Conservation (phyloP, 768 basidiomycete species). For the Leccinum subtestaceum region DNA sequence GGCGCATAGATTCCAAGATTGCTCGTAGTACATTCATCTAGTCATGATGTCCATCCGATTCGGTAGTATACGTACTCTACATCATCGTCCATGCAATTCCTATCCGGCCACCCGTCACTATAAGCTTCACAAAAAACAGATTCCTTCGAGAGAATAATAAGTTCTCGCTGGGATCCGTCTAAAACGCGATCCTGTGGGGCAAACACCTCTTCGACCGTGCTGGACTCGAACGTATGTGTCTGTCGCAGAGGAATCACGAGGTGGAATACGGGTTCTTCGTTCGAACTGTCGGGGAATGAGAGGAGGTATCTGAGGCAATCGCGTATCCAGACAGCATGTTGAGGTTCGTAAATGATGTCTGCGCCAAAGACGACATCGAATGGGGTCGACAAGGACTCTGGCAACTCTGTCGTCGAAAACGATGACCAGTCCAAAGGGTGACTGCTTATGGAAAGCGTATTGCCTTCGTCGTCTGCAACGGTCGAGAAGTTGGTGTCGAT, state of each 20-base stretch:
- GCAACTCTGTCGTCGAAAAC: constrained; percentile 13
- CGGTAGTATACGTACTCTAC: constrained; percentile 70
- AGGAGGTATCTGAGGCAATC: constrained; percentile 41
- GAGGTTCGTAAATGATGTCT: constrained; percentile 52
- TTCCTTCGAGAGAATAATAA: constrained; percentile 55
- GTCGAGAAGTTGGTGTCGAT: constrained; percentile 35
- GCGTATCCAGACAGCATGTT: constrained; percentile 47
- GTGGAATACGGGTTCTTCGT: constrained; percentile 47
- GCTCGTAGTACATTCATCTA: not conserved
- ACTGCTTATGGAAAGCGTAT: constrained; percentile 20
- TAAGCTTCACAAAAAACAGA: constrained; percentile 52
- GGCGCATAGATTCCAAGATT: not conserved
- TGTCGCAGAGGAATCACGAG: constrained; percentile 73
- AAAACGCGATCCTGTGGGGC: constrained; percentile 3
- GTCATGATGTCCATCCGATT: constrained; percentile 57
- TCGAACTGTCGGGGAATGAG: constrained; percentile 16
- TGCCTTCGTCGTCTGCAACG: not conserved
- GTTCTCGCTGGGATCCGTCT: constrained; percentile 18
- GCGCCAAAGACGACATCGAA: constrained; percentile 54
- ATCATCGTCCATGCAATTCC: constrained; percentile 41
- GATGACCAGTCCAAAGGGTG: constrained; percentile 42
- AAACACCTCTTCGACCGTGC: constrained; percentile 58
- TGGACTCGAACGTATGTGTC: constrained; percentile 60
- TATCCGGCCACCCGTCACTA: constrained; percentile 15
- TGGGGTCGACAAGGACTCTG: constrained; percentile 28